Conservation (phyloP, 2,329 filamentous ascomycete genomes). For the Venturia oleaginea region DNA sequence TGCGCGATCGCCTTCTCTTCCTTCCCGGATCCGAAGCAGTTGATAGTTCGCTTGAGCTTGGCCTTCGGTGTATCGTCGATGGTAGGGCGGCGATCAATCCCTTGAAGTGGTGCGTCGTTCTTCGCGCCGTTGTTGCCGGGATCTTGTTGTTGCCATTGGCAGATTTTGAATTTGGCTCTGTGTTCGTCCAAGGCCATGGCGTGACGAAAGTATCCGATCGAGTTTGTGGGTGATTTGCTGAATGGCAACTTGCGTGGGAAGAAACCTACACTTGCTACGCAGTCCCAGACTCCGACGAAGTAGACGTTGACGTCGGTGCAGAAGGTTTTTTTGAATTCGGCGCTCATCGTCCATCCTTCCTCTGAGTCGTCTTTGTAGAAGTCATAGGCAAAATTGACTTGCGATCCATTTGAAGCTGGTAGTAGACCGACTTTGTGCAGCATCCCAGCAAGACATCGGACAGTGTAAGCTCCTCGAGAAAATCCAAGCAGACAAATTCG, state of each 20-base stretch:
- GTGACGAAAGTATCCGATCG: constrained; percentile 32
- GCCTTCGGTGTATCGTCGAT: constrained; percentile 16
- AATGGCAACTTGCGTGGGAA: constrained; percentile 31
- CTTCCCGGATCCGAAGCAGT: constrained; percentile 1
- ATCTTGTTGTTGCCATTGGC: constrained; percentile 28
- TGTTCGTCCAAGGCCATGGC: constrained; percentile 38
- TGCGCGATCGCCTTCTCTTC: constrained; percentile 5
- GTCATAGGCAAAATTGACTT: constrained; percentile 35
- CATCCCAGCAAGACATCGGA: constrained; percentile 34
- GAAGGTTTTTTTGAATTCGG: constrained; percentile 37
- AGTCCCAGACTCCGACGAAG: constrained; percentile 37
- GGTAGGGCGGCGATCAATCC: neutral
- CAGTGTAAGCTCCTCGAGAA: constrained; percentile 32
- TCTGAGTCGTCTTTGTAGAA: constrained; percentile 35
- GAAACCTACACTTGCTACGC: constrained; percentile 34
- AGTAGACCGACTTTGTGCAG: constrained; percentile 34
- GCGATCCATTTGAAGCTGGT: constrained; percentile 26
- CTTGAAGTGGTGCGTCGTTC: neutral
- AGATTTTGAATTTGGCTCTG: constrained; percentile 36
- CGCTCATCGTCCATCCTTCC: constrained; percentile 33
- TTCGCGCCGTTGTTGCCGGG: constrained; percentile 15
- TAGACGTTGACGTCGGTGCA: constrained; percentile 34
- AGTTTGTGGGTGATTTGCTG: constrained; percentile 29
- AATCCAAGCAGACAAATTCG: constrained; percentile 32
- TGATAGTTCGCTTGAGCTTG: constrained; percentile 7